Percentiles rank a stretch among this genome's conserved stretches.
phyloP scores from a whole-genome alignment of 805 yeast genomes.

The Wickerhamiella kazuoi region DNA sequence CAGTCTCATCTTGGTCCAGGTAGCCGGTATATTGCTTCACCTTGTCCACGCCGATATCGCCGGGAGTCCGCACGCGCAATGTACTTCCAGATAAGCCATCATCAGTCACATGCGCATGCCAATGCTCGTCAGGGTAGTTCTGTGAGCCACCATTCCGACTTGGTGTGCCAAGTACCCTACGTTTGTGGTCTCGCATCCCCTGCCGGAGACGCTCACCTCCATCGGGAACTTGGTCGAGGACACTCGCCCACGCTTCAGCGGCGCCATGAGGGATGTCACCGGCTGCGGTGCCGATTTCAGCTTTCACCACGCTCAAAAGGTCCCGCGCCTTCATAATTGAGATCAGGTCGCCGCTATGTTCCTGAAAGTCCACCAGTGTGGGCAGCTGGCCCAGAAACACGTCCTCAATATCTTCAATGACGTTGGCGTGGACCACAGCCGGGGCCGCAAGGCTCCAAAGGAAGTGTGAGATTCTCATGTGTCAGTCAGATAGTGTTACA shows the following conservation, averaged over 20 bases:
- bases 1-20: slow-evolving; percentile 61
- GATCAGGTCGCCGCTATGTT: too few relatives aligned
- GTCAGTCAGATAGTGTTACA: too few relatives aligned
- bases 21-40: slow-evolving; percentile 78
- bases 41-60: slow-evolving; percentile 54
- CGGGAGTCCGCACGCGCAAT: slow-evolving; percentile 50
- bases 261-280: slow-evolving; percentile 17
- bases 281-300: slow-evolving; percentile 9
- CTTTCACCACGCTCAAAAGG: slow-evolving; percentile 17
- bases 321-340: too few relatives aligned
- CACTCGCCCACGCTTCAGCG: slow-evolving; percentile 17
- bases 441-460: too few relatives aligned
- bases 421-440: too few relatives aligned
- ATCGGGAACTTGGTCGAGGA: slow-evolving; percentile 15
- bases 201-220: slow-evolving; percentile 14
- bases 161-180: background rate
- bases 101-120: background rate
- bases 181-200: background rate
- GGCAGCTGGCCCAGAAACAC: too few relatives aligned
- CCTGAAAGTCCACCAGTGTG: too few relatives aligned
- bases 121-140: background rate
- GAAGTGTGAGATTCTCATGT: too few relatives aligned
- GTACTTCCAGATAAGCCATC: slow-evolving; percentile 24
- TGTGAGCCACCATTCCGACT: background rate
- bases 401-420: too few relatives aligned